Conservation (phyloP, 164 flowering plant species). For the Cinnamomum chago region DNA sequence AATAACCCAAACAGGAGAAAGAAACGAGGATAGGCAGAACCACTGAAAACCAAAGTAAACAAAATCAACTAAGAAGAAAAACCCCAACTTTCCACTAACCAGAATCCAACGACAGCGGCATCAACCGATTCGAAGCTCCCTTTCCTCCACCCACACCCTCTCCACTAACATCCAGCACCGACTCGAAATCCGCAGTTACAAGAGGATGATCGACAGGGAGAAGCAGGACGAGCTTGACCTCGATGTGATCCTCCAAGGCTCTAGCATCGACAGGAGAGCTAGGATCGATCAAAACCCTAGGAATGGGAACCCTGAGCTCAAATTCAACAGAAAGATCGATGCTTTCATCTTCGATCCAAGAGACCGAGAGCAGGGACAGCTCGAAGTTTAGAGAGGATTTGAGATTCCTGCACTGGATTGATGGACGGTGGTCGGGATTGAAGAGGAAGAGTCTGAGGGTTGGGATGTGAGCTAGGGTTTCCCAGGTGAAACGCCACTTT, state of each 20-base stretch:
- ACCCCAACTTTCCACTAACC: conserved; percentile 32
- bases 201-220: conserved; percentile 90
- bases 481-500: conserved; percentile 91
- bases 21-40: not conserved
- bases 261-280: conserved; percentile 49
- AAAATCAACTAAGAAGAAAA: not conserved
- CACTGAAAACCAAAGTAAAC: not conserved
- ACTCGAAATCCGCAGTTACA: conserved; percentile 34
- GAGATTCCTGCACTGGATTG: conserved; percentile 39
- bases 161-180: conserved; percentile 25
- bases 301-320: conserved; percentile 58
- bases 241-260: conserved; percentile 67
- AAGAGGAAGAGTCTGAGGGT: conserved; percentile 65
- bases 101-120: conserved; percentile 44
- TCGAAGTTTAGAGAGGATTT: conserved; percentile 25
- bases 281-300: conserved; percentile 63
- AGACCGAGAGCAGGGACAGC: conserved; percentile 34
- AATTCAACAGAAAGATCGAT: conserved; percentile 12
- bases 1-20: no score
- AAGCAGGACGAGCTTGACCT: conserved; percentile 66
- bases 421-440: conserved; percentile 38
- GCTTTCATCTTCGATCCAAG: conserved; percentile 33
- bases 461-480: conserved; percentile 69
- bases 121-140: conserved; percentile 11
- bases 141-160: conserved; percentile 3